These are phyloP conservation scores for Tillandsia fasciculata DNA, from an alignment of 176 grass and related monocot species.

Conservation along the genomic window DNA sequence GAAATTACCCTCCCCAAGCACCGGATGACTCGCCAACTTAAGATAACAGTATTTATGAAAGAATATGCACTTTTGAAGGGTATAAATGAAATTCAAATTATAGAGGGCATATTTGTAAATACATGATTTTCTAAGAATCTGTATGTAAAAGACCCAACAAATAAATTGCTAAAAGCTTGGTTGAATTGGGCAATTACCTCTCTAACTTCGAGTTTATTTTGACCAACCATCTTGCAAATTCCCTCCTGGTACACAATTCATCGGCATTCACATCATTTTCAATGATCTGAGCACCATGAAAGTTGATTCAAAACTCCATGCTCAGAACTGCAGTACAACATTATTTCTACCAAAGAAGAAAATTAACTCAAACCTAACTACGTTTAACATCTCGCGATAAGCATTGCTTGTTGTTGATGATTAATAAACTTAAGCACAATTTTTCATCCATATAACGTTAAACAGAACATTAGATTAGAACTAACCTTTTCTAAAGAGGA, in stretches of 20 bases:
- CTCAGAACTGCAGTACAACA: neutral
- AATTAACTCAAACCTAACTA: neutral
- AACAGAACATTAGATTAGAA: too few relatives aligned
- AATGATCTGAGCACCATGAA: constrained; percentile 49
- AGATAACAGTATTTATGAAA: too few relatives aligned
- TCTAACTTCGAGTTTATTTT: constrained; percentile 68
- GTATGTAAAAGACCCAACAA: neutral
- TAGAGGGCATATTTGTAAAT: too few relatives aligned
- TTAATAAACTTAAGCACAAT: too few relatives aligned
- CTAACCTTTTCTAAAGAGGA: too few relatives aligned
- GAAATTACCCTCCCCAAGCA: too few relatives aligned
- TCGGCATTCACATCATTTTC: constrained; percentile 55
- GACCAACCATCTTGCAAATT: constrained; percentile 93
- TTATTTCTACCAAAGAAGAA: neutral
- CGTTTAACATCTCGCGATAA: neutral
- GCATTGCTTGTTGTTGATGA: neutral
- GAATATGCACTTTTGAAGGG: too few relatives aligned
- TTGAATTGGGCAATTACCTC: constrained; percentile 37
- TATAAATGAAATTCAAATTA: too few relatives aligned
- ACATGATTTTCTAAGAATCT: too few relatives aligned
- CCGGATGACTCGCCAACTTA: too few relatives aligned
- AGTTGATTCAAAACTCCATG: neutral
- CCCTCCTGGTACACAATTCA: constrained; percentile 76
- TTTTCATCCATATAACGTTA: too few relatives aligned
- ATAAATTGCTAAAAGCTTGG: neutral